A percentile compares a stretch with the other conserved stretches of the same genome.
These are phyloP conservation scores for Tuber borchii DNA, from an alignment of 495 filamentous ascomycete species.

Conservation along the genomic window DNA sequence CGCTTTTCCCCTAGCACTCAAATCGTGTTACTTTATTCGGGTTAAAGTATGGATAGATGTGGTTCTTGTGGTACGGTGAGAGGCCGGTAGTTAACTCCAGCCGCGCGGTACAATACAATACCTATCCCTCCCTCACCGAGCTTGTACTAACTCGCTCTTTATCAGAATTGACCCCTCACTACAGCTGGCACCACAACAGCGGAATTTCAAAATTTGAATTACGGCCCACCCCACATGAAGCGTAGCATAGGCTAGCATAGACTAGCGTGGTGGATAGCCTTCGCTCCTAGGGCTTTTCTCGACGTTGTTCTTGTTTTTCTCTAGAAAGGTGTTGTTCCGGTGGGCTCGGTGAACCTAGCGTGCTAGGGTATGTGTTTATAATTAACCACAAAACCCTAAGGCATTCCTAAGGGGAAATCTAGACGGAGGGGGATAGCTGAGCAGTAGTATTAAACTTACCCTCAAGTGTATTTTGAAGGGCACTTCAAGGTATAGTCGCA, in stretches of 20 bases:
- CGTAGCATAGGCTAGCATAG: neutral
- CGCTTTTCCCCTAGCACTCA: neutral
- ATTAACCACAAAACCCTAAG: neutral
- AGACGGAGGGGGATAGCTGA: neutral
- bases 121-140: neutral
- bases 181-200: neutral
- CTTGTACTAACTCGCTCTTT: neutral
- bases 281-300: neutral
- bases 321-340: neutral
- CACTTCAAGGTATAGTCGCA: neutral
- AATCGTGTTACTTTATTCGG: neutral
- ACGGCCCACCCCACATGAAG: neutral
- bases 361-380: neutral
- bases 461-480: neutral
- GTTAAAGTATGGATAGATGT: neutral
- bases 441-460: neutral
- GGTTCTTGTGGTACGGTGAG: neutral
- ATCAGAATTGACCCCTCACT: neutral
- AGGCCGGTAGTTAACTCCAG: neutral
- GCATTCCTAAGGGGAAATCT: neutral
- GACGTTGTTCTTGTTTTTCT: neutral
- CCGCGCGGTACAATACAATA: neutral
- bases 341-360: too few species aligned
- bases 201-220: neutral
- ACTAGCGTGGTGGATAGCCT: neutral